Evolutionary conservation across 257 asterid species (phyloP).

Genomic region (Verbena officinalis): DNA sequence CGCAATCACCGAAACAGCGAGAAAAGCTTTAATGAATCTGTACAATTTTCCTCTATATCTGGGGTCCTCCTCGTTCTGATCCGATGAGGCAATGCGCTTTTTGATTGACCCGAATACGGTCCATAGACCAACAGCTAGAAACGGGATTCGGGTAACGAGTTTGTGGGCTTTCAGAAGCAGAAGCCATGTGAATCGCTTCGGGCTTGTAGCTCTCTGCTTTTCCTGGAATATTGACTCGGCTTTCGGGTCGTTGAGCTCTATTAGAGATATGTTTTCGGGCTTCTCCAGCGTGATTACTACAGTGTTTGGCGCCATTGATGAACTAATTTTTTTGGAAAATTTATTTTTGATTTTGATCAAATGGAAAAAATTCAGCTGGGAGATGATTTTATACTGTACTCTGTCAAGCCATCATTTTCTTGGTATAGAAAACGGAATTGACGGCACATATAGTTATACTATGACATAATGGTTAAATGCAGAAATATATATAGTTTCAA

Average conservation of each 20-base stretch:
- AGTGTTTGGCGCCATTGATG: slow-evolving; percentile 75
- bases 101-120: slow-evolving; percentile 50
- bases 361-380: slow-evolving; percentile 10
- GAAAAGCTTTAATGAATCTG: slow-evolving; percentile 68
- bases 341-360: slow-evolving; percentile 20
- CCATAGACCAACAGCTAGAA: slow-evolving; percentile 47
- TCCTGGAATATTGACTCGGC: slow-evolving; percentile 50
- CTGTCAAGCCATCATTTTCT: slow-evolving; percentile 30
- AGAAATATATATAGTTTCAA: slow-evolving; percentile 6
- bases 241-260: slow-evolving; percentile 45
- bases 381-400: slow-evolving; percentile 11
- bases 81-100: slow-evolving; percentile 76
- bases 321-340: not conserved
- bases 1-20: slow-evolving; percentile 64
- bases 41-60: slow-evolving; percentile 68
- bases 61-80: slow-evolving; percentile 69
- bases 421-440: slow-evolving; percentile 11
- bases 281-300: slow-evolving; percentile 74
- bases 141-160: slow-evolving; percentile 59
- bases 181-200: slow-evolving; percentile 71
- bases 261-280: slow-evolving; percentile 51
- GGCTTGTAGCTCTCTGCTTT: slow-evolving; percentile 61
- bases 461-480: slow-evolving; percentile 7
- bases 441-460: not conserved
- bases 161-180: slow-evolving; percentile 68